These are phyloP conservation scores for Globisporangium barbulae DNA, from an alignment of 352 stramenopile species.

Conservation along the genomic window DNA sequence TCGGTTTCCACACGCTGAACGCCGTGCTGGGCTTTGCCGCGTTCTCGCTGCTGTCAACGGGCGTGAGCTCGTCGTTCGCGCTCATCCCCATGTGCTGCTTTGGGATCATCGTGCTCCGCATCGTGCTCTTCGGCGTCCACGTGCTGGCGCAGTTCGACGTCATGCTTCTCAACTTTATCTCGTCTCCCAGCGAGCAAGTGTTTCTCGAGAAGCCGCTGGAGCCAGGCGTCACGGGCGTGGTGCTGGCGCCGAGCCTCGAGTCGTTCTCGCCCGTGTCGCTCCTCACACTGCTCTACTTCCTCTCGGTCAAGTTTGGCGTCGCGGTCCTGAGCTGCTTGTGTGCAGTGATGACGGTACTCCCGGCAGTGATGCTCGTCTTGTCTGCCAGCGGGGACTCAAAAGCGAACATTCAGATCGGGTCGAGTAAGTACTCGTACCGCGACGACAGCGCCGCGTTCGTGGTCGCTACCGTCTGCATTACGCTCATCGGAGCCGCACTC, in stretches of 20 bases:
- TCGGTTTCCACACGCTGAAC: constrained; percentile 61
- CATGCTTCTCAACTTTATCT: constrained; percentile 60
- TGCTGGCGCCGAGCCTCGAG: constrained; percentile 40
- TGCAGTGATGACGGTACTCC: constrained; percentile 28
- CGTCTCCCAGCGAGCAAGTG: constrained; percentile 13
- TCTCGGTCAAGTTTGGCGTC: constrained; percentile 52
- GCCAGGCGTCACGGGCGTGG: neutral
- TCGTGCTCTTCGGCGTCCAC: constrained; percentile 52
- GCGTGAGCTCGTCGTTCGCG: constrained; percentile 40
- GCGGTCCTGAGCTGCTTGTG: constrained; percentile 33
- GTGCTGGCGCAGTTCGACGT: constrained; percentile 53
- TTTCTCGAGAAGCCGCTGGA: constrained; percentile 8
- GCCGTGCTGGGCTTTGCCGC: constrained; percentile 38
- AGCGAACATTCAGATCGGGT: constrained; percentile 25
- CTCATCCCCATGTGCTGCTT: constrained; percentile 66
- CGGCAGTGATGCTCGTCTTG: constrained; percentile 24
- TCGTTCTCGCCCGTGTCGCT: constrained; percentile 62
- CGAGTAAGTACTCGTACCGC: constrained; percentile 15
- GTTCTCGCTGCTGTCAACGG: constrained; percentile 53
- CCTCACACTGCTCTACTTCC: constrained; percentile 68
- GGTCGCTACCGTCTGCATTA: constrained; percentile 25
- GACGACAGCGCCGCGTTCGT: constrained; percentile 24
- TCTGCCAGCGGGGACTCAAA: constrained; percentile 12
- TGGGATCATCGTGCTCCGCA: constrained; percentile 59
- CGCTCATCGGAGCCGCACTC: constrained; percentile 44